These are phyloP conservation scores for Auricularia heimuer DNA, from an alignment of 768 basidiomycete genomes.

Conservation along the genomic window DNA sequence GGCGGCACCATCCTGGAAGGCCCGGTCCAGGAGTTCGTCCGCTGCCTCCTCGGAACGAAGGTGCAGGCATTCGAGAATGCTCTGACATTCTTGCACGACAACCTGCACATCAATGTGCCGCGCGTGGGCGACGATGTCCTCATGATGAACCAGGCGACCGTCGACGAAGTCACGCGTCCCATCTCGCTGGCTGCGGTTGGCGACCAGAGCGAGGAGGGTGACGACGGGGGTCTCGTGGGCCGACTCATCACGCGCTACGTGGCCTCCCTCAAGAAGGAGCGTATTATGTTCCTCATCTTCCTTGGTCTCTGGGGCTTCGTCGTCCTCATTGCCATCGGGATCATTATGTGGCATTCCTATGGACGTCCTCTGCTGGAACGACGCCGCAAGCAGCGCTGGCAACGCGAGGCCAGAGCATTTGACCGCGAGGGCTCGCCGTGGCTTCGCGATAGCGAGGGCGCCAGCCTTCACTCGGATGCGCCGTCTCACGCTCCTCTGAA, in stretches of 20 bases:
- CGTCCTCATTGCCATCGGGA: slow-evolving; percentile 62
- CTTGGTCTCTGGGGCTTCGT: slow-evolving; percentile 77
- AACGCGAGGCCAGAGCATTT: slow-evolving; percentile 36
- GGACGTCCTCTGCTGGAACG: slow-evolving; percentile 38
- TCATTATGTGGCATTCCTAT: slow-evolving; percentile 68
- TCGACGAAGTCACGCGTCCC: slow-evolving; percentile 68
- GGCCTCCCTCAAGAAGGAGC: slow-evolving; percentile 63
- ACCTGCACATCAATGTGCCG: slow-evolving; percentile 73
- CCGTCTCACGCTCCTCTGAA: slow-evolving; percentile 10
- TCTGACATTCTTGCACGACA: slow-evolving; percentile 84
- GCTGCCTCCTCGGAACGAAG: slow-evolving; percentile 86
- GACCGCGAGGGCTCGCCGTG: slow-evolving; percentile 33
- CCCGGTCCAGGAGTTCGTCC: slow-evolving; percentile 79
- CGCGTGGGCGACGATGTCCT: slow-evolving; percentile 66
- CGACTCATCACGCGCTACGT: slow-evolving; percentile 67
- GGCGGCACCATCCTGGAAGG: slow-evolving; percentile 72
- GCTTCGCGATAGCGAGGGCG: slow-evolving; percentile 27
- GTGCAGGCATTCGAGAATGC: slow-evolving; percentile 78
- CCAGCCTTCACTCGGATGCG: slow-evolving; percentile 35
- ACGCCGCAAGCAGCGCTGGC: slow-evolving; percentile 40
- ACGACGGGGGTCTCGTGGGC: slow-evolving; percentile 54
- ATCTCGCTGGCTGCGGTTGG: slow-evolving; percentile 72
- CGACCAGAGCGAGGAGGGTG: slow-evolving; percentile 41
- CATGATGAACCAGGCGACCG: slow-evolving; percentile 58
- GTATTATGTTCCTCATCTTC: slow-evolving; percentile 75